phyloP scores from a whole-genome alignment of 805 yeast species.

The Candida taoyuanica region DNA sequence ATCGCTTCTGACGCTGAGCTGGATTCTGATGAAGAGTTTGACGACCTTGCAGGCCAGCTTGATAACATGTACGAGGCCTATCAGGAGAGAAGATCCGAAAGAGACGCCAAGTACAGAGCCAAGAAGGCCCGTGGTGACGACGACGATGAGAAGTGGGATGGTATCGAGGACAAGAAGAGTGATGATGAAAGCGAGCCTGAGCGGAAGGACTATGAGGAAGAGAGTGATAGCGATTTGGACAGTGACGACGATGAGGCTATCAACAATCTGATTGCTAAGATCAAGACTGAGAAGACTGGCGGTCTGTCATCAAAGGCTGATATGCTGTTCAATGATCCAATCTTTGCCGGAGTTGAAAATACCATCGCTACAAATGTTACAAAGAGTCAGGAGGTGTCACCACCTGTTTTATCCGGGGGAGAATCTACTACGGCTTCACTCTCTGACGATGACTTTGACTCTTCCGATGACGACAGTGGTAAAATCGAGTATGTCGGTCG shows the following conservation, averaged over 20 bases:
- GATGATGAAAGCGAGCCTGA: constrained; percentile 31
- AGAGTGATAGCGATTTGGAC: constrained; percentile 34
- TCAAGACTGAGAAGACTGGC: constrained; percentile 41
- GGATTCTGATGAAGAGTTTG: constrained; percentile 48
- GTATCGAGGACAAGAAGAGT: constrained; percentile 49
- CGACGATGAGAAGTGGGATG: constrained; percentile 76
- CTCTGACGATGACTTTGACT: constrained; percentile 17
- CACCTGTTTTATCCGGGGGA: constrained; percentile 10
- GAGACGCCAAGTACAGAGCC: constrained; percentile 64
- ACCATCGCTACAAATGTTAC: constrained; percentile 22
- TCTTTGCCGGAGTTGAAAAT: constrained; percentile 45
- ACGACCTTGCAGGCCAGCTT: constrained; percentile 73
- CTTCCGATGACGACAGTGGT: constrained; percentile 25
- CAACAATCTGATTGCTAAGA: constrained; percentile 50
- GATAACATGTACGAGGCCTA: constrained; percentile 75
- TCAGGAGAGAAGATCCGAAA: constrained; percentile 62
- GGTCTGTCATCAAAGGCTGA: constrained; percentile 38
- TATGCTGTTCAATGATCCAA: constrained; percentile 47
- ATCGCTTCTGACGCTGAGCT: constrained; percentile 42
- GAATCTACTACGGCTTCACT: constrained; percentile 24
- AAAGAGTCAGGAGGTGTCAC: constrained; percentile 8
- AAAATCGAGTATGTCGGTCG: constrained; percentile 47
- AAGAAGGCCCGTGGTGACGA: constrained; percentile 71
- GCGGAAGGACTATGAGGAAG: constrained; percentile 41
- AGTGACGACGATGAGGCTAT: constrained; percentile 74